These are phyloP conservation scores for Orbilia oligospora DNA, from an alignment of 2,329 filamentous ascomycete genomes.

Conservation along the genomic window DNA sequence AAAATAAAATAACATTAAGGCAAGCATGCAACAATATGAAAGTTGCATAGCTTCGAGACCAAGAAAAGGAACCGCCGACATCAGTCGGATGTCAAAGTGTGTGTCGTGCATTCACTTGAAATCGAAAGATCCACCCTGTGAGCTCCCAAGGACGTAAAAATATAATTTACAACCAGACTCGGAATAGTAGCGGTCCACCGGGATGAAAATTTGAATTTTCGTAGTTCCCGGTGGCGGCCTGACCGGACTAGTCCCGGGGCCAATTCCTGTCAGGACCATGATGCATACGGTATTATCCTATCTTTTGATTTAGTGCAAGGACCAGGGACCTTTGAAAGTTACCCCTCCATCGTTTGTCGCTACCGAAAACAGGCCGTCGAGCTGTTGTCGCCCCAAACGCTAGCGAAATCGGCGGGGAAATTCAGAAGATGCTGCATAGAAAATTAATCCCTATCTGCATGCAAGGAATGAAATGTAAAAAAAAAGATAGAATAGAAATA, in stretches of 20 bases:
- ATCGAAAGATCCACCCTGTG: not conserved
- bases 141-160: not conserved
- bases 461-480: not conserved
- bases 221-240: conserved; percentile 3
- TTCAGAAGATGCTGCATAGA: not conserved
- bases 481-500: not conserved
- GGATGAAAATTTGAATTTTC: conserved; percentile 7
- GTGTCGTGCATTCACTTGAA: no score
- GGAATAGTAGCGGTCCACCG: conserved; percentile 21
- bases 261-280: not conserved
- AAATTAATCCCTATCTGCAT: conserved; percentile 43
- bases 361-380: conserved; percentile 46
- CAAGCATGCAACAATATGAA: conserved; percentile 5
- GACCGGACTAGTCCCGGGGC: conserved; percentile 8
- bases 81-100: no score
- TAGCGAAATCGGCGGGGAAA: conserved; percentile 60
- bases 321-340: not conserved
- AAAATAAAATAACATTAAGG: conserved; percentile 12
- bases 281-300: conserved; percentile 34
- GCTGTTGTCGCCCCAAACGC: conserved; percentile 8
- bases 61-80: no score
- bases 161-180: not conserved
- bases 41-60: conserved; percentile 1
- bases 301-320: conserved; percentile 29
- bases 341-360: conserved; percentile 43